Evolutionary conservation across 208 protist species (phyloP), one percentile per base, ranked within the genome.

Genomic region (Leptomonas pyrrhocoris): DNA sequence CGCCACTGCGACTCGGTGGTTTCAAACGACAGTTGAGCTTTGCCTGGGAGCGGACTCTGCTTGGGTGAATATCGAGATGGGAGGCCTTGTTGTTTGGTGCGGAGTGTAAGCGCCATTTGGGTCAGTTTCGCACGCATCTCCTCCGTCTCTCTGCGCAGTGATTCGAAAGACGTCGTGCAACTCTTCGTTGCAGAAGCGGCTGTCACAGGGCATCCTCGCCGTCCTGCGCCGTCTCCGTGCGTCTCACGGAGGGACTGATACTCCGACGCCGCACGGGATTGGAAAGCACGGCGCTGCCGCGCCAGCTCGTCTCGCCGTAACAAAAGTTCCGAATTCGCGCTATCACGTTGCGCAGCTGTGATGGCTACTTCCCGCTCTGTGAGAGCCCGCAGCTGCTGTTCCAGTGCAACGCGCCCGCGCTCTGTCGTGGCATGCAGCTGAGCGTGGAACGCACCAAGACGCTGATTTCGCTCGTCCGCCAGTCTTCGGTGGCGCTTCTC

Each of bases 361-460:
- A 72, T 61, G 23, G 28, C 38, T n/a, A 30, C 18, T 27, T 72
- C 63, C 18, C 27, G 63, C 57, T 77, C 72, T 2, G 38, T n/a
- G 21, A 34, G 48, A 0, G 36, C 57, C 21, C 42, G 64, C 49
- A 72, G 2, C 58, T 77, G 63, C 27, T 77, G 64, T 27, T 65
- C 72, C 50, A 77, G 16, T 40, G 45, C 16, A 5, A 45, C 48
- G 2, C 64, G 45, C 9, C 51, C 36, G 13, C 64, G 72, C 50
- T 77, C 64, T 46, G 64, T 72, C 48, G 62, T 67, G 42, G 49
- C n/a, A 30, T 28, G 56, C 28, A 77, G 38, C 11, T 38, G 63
- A 0, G 49, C 51, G 30, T 77, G 63, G 4, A 77, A 77, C 15
- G 57, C 48, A 12, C 56, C 36, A 12, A 77, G 45, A 9, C 72